Base-by-base conservation (phyloP, 305 asterid genomes). In the Fraxinus dipetala region DNA sequence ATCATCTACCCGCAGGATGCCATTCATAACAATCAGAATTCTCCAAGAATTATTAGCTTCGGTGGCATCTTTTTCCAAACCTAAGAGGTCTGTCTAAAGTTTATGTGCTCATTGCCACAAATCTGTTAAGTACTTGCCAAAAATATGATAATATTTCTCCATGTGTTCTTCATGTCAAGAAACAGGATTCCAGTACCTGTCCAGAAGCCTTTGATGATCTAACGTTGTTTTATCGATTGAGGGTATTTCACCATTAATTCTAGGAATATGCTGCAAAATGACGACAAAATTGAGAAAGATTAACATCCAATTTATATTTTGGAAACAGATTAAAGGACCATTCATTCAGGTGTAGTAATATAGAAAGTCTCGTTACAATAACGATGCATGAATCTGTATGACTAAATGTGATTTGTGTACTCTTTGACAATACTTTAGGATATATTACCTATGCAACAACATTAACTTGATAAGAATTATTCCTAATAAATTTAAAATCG, bases 201-300 rank as follows among this genome's bases (percentile, higher is more conserved):
- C 91, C 70, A 92, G 90, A 86, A 95, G 98, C 91, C 98, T 91
- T 89, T 92, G 96, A 90, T 92, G 98, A 89, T 94, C 99, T 80
- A 90, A 84, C 84, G 95, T 93, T 87, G 99, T 97, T 87, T 91
- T 97, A 82, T 95, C 97, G 61, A 91, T 48, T 7, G 99, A 94
- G 16, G 99, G 98, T 87, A 94, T 94, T 84, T 93, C 97, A 38
- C 99, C 99, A 69, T 95, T 94, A 80, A 91, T 95, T 89, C 86
- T 91, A 35, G 97, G 99, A 86, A 95, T 89, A 83, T 94, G 99
- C 98, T 94, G 97, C 92, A 86, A 84, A 72, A 86, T 11, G 63
- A 70, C 35, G 38, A 32, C 83, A 48, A 28, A 28, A 38, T 59
- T 63, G 35, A 84, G 6, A 79, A 77, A 35, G 40, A 26, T 63